phyloP scores from a whole-genome alignment of 768 basidiomycete genomes.

The Lactifluus volemus region DNA sequence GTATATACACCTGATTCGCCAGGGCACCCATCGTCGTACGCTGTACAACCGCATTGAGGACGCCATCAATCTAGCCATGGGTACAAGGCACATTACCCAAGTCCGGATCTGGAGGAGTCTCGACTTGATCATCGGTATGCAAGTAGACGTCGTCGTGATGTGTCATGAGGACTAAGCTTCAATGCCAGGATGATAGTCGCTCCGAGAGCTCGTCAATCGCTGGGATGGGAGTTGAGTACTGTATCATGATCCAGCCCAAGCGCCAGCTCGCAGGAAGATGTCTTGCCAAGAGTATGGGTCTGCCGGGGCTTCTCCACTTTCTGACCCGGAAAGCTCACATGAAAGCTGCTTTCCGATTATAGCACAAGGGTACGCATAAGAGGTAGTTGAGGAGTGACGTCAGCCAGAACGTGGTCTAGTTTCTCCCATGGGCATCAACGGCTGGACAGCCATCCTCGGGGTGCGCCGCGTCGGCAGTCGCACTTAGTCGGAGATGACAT shows the following conservation, averaged over 20 bases:
- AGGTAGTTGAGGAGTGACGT: constrained; percentile 5
- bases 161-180: neutral
- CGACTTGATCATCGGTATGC: neutral
- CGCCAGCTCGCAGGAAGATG: too few relatives aligned
- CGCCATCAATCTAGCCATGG: constrained; percentile 1
- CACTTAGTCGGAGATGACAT: constrained; percentile 16
- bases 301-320: neutral
- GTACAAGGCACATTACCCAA: neutral
- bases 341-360: neutral
- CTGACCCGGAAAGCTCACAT: neutral
- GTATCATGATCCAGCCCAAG: neutral
- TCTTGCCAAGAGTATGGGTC: neutral
- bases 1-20: constrained; percentile 6
- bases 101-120: neutral
- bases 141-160: neutral
- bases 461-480: constrained; percentile 7
- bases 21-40: constrained; percentile 1
- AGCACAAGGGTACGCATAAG: neutral
- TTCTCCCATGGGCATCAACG: neutral
- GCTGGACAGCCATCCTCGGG: neutral
- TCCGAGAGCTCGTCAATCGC: neutral
- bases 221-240: neutral
- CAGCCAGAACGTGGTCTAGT: constrained; percentile 15
- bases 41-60: neutral
- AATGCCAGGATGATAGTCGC: neutral